Evolutionary conservation across 2,329 filamentous ascomycete genomes (phyloP).

Genomic region (Fusarium beomiforme): DNA sequence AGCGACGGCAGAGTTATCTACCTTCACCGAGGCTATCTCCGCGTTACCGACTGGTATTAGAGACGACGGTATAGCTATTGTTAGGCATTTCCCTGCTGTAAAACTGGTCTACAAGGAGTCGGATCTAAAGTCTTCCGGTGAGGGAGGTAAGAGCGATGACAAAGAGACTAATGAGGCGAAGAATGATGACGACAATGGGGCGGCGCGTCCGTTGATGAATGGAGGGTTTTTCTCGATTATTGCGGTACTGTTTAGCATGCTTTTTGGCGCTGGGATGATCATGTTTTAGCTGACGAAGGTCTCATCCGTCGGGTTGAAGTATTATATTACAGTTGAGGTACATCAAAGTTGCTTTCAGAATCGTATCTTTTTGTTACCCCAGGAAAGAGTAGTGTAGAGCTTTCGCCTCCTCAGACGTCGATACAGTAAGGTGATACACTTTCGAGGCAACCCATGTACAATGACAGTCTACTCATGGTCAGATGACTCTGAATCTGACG

Average conservation of each 20-base stretch:
- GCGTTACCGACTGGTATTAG: too few relatives aligned
- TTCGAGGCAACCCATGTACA: rapidly evolving
- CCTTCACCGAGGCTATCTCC: not conserved
- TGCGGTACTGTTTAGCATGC: not conserved
- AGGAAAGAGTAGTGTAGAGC: rapidly evolving
- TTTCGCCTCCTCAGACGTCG: too few relatives aligned
- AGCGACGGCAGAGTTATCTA: not conserved
- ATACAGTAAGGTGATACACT: rapidly evolving
- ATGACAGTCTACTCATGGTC: not conserved
- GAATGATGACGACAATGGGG: not conserved
- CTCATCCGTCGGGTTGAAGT: rapidly evolving
- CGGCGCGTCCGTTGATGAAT: not conserved
- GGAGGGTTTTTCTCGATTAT: not conserved
- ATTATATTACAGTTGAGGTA: too few relatives aligned
- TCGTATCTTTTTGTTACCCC: rapidly evolving
- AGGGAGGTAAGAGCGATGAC: not conserved
- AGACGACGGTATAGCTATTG: not conserved
- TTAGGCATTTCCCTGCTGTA: slow-evolving; percentile 8
- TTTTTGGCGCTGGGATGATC: slow-evolving; percentile 21
- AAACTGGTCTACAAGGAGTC: slow-evolving; percentile 18
- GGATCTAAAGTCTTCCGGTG: not conserved
- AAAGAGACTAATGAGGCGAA: not conserved
- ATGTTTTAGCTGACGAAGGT: not conserved
- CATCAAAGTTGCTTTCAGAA: not conserved
- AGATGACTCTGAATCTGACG: not conserved